Conservation (phyloP, 441 rosid genomes). For the Adansonia rubrostipa region DNA sequence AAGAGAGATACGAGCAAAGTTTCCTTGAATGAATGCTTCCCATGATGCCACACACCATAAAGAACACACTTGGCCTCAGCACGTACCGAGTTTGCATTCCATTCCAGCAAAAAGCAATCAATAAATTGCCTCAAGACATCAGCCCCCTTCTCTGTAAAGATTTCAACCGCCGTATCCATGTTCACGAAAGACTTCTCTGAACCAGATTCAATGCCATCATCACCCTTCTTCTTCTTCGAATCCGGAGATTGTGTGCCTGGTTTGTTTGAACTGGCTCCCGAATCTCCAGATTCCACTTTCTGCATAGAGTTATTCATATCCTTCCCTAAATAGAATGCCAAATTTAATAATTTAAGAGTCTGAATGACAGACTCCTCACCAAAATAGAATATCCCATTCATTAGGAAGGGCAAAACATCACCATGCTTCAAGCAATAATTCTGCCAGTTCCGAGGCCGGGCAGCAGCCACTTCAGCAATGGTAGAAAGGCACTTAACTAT, state of each 20-base stretch:
- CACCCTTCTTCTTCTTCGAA: constrained; percentile 93
- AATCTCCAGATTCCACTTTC: constrained; percentile 76
- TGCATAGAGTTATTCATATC: constrained; percentile 67
- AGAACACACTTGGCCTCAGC: constrained; percentile 89
- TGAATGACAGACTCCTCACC: constrained; percentile 95
- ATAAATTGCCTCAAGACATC: constrained; percentile 88
- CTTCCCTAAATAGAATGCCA: constrained; percentile 94
- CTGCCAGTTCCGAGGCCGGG: constrained; percentile 99
- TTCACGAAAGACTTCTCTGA: constrained; percentile 85
- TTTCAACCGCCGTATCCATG: constrained; percentile 87
- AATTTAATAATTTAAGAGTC: constrained; percentile 85
- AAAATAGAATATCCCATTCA: constrained; percentile 82
- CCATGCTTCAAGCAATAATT: constrained; percentile 92
- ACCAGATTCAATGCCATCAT: constrained; percentile 87
- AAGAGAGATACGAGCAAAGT: constrained; percentile 66
- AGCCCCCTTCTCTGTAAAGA: constrained; percentile 76
- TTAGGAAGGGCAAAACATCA: constrained; percentile 81
- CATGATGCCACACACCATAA: constrained; percentile 98
- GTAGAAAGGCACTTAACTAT: constrained; percentile 90
- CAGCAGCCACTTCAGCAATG: constrained; percentile 92
- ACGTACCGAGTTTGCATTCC: constrained; percentile 97
- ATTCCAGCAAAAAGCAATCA: constrained; percentile 92
- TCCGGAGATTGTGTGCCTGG: constrained; percentile 73
- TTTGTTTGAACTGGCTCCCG: constrained; percentile 67
- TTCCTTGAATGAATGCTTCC: constrained; percentile 83